Evolutionary conservation across 2,329 filamentous ascomycete genomes (phyloP).

Genomic region (Penicillium sp.): DNA sequence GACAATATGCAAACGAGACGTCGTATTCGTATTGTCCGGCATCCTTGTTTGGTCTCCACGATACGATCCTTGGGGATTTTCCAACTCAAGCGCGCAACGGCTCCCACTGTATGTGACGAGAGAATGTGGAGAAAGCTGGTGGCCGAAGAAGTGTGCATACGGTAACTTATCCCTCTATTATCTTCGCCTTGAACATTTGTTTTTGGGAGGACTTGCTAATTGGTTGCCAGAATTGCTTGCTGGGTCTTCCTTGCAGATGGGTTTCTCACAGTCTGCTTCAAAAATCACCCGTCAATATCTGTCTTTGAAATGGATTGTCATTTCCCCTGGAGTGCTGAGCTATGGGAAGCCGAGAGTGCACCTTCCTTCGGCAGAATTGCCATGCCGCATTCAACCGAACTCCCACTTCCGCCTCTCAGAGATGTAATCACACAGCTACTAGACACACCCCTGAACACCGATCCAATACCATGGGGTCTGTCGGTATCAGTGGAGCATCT

Average conservation of each 20-base stretch:
- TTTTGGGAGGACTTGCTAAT: neutral
- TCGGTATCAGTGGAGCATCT: slow-evolving; percentile 32
- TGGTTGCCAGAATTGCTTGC: slow-evolving; percentile 22
- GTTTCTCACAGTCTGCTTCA: slow-evolving; percentile 35
- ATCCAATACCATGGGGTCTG: slow-evolving; percentile 22
- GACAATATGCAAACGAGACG: slow-evolving; percentile 29
- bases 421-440: slow-evolving; percentile 27
- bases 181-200: neutral
- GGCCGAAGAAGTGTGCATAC: slow-evolving; percentile 31
- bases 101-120: slow-evolving; percentile 19
- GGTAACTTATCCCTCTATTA: slow-evolving; percentile 11
- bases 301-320: slow-evolving; percentile 34
- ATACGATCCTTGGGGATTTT: slow-evolving; percentile 32
- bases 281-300: slow-evolving; percentile 31
- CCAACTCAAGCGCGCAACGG: slow-evolving; percentile 21
- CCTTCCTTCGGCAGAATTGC: slow-evolving; percentile 25
- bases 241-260: slow-evolving; percentile 36
- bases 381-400: slow-evolving; percentile 4
- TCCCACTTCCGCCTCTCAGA: slow-evolving; percentile 24
- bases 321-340: slow-evolving; percentile 31
- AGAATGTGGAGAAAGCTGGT: slow-evolving; percentile 23
- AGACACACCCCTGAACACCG: slow-evolving; percentile 16
- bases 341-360: slow-evolving; percentile 33
- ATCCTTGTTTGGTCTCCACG: slow-evolving; percentile 32
- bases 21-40: slow-evolving; percentile 33